These are phyloP conservation scores for Aspergillus arachidicola DNA, from an alignment of 2,329 filamentous ascomycete genomes.

Conservation along the genomic window DNA sequence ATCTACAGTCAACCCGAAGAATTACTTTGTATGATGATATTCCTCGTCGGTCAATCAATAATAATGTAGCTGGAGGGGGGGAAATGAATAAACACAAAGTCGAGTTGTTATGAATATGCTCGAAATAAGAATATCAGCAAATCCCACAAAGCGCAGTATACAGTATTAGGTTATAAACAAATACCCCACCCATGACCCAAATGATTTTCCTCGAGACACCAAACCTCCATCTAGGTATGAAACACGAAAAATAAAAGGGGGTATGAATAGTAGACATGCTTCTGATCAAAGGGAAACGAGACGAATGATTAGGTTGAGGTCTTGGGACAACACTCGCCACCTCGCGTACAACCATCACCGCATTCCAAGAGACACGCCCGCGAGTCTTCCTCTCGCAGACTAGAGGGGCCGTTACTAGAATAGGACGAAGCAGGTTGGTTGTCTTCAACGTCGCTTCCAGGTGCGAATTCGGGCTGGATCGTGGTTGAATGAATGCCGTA, in stretches of 20 bases:
- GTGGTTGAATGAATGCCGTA: slow-evolving; percentile 97
- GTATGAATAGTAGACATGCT: slow-evolving; percentile 12
- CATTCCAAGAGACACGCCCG: slow-evolving; percentile 51
- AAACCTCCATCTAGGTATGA: neutral
- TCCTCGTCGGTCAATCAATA: neutral
- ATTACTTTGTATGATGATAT: neutral
- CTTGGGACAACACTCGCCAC: slow-evolving; percentile 46
- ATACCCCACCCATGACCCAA: neutral
- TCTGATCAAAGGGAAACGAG: slow-evolving; percentile 2
- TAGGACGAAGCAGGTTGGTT: slow-evolving; percentile 24
- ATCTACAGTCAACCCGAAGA: neutral
- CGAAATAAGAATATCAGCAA: neutral
- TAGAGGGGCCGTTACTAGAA: slow-evolving; percentile 26
- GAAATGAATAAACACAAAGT: neutral
- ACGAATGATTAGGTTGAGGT: slow-evolving; percentile 24
- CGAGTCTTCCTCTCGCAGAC: slow-evolving; percentile 39
- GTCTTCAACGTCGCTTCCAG: slow-evolving; percentile 40
- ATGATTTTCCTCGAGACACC: neutral
- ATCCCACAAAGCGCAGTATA: neutral
- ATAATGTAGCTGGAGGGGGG: neutral
- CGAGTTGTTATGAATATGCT: neutral
- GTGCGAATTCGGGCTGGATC: slow-evolving; percentile 83
- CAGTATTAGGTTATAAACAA: neutral
- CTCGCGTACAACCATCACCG: slow-evolving; percentile 46
- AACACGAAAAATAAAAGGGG: neutral